Evolutionary conservation across 768 basidiomycete genomes (phyloP), one percentile per base, ranked within the genome.

Genomic region (Russula foetens): DNA sequence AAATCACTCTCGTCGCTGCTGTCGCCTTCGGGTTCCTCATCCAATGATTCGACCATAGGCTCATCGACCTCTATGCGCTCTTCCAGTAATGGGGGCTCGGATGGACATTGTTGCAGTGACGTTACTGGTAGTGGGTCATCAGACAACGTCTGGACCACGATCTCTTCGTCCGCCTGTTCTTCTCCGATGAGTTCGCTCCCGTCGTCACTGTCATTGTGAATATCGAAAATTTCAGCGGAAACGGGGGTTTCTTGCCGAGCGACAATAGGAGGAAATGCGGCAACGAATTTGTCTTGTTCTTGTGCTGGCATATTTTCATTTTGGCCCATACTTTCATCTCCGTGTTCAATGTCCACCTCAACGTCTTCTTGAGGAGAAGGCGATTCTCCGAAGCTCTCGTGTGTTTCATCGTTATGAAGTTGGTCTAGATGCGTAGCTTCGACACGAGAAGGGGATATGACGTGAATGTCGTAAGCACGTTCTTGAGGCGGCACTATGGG

Each of bases 1-100:
- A 75, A 71, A 51, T 82, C 80, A 8, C 77, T 75, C 5, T 74
- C 74, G 47, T 66, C 58, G 4, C 75, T 71, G 28, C 72, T 67
- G 21, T 70, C 73, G 12, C 69, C 73, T 4, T 63, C 67, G 26
- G 64, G 63, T 24, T 71, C 73, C 1, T 68, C 70, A 29, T 63
- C 68, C 53, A 56, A 63, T 65, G 52, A 59, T 64, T 31, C 58
- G 26, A 35, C 48, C 44, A 59, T 62, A 1, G 53, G 58, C 21
- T 60, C 66, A 21, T 63, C 65, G 11, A 62, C 63, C 12, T 68
- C 60, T 21, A 43, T 5, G 50, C 14, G 26, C 46, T 58, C 54
- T 41, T 53, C 44, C 28, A 38, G 26, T 28, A 19, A 24, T 35
- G 26, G 53, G 23, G 23, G 11, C n/a, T n/a, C 45, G 8, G 38